Base-by-base conservation (phyloP, 2,329 filamentous ascomycete genomes). In the Colletotrichum lindemuthianum region DNA sequence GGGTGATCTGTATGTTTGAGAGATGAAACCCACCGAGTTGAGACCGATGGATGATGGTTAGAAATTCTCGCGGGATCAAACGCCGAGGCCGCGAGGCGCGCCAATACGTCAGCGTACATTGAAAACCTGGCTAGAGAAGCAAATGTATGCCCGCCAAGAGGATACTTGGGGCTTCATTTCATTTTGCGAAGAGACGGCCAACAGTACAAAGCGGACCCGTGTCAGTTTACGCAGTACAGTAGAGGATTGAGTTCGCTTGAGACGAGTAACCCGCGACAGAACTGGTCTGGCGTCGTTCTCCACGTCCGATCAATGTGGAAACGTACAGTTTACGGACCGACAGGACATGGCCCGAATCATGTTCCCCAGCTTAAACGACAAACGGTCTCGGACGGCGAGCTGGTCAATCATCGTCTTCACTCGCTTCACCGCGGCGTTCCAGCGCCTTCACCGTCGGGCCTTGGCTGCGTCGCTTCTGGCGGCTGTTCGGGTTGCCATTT, bases 81-180 rank as follows among this genome's bases (percentile, higher is more conserved):
- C 40, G 48, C 41, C 33, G 7, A n/a, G 44, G 24, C 40, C 39
- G 34, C 33, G 7, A n/a, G 44, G 24, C 15, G 4, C 10, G 10
- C 56, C 9, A 24, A 47, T 61, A 52, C 58, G 58, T 65, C 63
- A 65, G 36, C 45, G n/a, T 52, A 48, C 51, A 39, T 55, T n/a
- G 10, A 15, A 39, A 41, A 43, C 41, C 43, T n/a, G 37, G 32
- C 12, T 16, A 53, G 11, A 59, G 48, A 48, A 16, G 51, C 51
- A 45, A 33, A 43, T 8, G 7, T 52, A 52, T 39, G 58, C 43
- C 15, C 36, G 63, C 58, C 58, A 65, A 65, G 45, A 16, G 41
- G 40, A 13, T 48, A 56, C 56, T 36, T 6, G 56, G 51, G 63
- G 63, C 58, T 39, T 52, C 58, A 56, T 61, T 41, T 40, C 37